Evolutionary conservation across 1,284 basidiomycete genomes (phyloP), one percentile per base, ranked within the genome.

Genomic region (Vanrija humicola): DNA sequence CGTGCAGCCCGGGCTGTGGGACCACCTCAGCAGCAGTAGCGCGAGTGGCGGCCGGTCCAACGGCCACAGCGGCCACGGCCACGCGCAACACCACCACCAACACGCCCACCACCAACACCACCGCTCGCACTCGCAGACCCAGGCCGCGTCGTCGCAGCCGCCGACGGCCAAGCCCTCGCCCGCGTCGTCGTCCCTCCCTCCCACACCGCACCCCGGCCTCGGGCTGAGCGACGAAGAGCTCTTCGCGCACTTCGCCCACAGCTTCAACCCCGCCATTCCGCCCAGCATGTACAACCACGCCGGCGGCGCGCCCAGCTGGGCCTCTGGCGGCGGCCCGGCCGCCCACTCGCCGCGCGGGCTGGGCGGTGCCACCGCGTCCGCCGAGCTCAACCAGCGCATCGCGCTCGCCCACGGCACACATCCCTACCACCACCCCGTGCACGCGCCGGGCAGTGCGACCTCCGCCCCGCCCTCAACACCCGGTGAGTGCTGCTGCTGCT

Each of bases 101-200:
- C 43, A 23, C 43, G 16, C 14, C 18, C 43, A 14, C 43, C 43
- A 44, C 15, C 19, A 23, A 15, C 21, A 25, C n/a, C 43, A 45
- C 43, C 43, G 26, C 43, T 19, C 18, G 43, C 43, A 16, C 43
- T 14, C 12, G 15, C 26, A 34, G 12, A 34, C 34, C 4, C 34
- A 34, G 34, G 34, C 34, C 4, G 9, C 9, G 10, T 14, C 34
- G 10, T 14, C 34, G 34, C 34, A 34, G 12, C 21, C 54, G 2
- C n/a, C 53, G 6, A 28, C 61, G 7, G 61, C 42, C 16, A 62
- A 59, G 38, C 63, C 58, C 39, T 70, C 73, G 2, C 67, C 74
- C 0, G 68, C 67, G 1, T 34, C 34, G 9, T 34, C 34, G 9
- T 34, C 43, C 26, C 43, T 19, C n/a, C 43, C 43, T 1, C 43